Evolutionary conservation across 2,329 filamentous ascomycete genomes (phyloP).

Genomic region (Cadophora sp.): DNA sequence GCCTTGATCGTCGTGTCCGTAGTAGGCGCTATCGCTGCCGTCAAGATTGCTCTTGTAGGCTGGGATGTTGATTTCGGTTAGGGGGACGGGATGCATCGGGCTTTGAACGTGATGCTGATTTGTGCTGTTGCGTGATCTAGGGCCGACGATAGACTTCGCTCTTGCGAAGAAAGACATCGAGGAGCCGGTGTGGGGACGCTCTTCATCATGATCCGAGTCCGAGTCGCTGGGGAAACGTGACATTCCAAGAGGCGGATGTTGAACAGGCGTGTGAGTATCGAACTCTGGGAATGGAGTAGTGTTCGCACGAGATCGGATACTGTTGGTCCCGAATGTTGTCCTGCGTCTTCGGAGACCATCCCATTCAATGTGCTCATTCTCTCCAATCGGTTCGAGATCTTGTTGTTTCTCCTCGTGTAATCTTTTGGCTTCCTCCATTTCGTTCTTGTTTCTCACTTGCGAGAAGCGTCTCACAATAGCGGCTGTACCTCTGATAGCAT

Average conservation of each 20-base stretch:
- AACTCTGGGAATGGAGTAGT: conserved; percentile 41
- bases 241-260: conserved; percentile 85
- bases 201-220: conserved; percentile 62
- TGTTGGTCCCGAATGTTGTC: conserved; percentile 54
- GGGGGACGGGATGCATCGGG: conserved; percentile 65
- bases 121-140: conserved; percentile 30
- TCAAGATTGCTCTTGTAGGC: conserved; percentile 51
- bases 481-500: conserved; percentile 90
- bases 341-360: conserved; percentile 83
- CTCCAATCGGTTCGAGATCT: conserved; percentile 78
- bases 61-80: conserved; percentile 65
- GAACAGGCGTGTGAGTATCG: conserved; percentile 46
- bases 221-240: conserved; percentile 77
- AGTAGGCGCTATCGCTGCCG: conserved; percentile 51
- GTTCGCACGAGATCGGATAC: conserved; percentile 41
- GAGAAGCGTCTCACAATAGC: conserved; percentile 88
- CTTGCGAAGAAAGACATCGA: conserved; percentile 60
- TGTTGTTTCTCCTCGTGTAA: conserved; percentile 78
- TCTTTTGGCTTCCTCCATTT: conserved; percentile 79
- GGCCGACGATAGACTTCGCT: conserved; percentile 45
- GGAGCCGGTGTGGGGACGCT: conserved; percentile 56
- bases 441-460: conserved; percentile 74
- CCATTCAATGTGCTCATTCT: conserved; percentile 83
- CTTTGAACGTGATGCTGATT: conserved; percentile 51
- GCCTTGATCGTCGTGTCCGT: conserved; percentile 39